Evolutionary conservation across 257 asterid genomes (phyloP), one percentile per base, ranked within the genome.

Genomic region (Phtheirospermum japonicum): DNA sequence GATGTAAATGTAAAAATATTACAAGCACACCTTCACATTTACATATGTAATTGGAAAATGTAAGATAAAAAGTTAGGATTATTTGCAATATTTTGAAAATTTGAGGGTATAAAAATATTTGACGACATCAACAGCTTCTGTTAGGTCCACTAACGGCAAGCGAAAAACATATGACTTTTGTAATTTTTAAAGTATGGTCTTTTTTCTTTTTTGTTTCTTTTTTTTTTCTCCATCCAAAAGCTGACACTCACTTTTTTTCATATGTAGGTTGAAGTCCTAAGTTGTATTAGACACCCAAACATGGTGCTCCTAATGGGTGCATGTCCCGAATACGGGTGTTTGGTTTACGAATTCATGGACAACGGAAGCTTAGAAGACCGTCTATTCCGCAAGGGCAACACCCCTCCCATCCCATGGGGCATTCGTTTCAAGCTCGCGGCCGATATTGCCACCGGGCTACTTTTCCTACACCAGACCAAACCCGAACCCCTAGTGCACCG

Each of bases 401-500:
- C 83, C 61, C 89, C 89, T 26, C 76, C 97, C 0, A 76, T 89
- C 59, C 90, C 97, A 31, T 86, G 94, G 95, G 76, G 74, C 2
- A 71, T 77, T 5, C 77, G 97, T n/a, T 86, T 89, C 83, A 80
- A 77, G 75, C 34, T 89, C 2, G 89, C 94, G 0, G 77, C 87
- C 2, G 95, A 86, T 26, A 86, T 89, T 33, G 94, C 89, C 12
- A 86, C 94, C 0, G 95, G 80, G 0, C 82, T 89, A 4, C 81
- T 86, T 23, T 86, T 89, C 71, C 95, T 89, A 48, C 97, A 89
- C 82, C 94, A 89, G 68, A 62, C 87, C 54, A 89, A 83, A 54
- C 97, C 97, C 5, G 91, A 89, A 32, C 94, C 97, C 20, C 83
- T 89, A 0, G 94, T 89, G 18, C 97, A 89, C 66, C 85, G 94